Evolutionary conservation across 164 flowering plant genomes (phyloP), one percentile per base, ranked within the genome.

Genomic region (Vitis rotundifolia): DNA sequence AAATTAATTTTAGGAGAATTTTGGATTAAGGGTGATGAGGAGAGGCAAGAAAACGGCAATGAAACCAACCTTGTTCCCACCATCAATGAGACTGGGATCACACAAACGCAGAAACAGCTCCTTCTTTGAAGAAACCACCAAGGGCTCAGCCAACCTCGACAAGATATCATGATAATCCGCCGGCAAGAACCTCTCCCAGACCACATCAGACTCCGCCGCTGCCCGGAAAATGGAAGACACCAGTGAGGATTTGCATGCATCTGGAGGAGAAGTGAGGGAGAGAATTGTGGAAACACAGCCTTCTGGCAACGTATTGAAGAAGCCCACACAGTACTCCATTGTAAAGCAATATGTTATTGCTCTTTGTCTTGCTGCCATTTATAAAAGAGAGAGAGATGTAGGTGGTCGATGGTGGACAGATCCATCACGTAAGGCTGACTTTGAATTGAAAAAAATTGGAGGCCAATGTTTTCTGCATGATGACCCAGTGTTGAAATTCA

Each of bases 101-200:
- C 79, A 82, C 1, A 82, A 83, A 3, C 8, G 47, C 58, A 69
- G 66, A 61, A 70, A 85, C 10, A 83, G 79, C 71, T 85, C 73
- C 29, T 81, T 85, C 80, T 79, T 82, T 2, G 84, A 75, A 7
- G 78, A 54, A 29, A 67, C 72, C 10, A 5, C 10, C 1, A 72
- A 8, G 2, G 77, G 64, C 29, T 60, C 16, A 29, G 50, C 62
- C 0, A 64, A 59, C 8, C 63, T 61, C 0, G 79, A 66, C 18
- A 81, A 16, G 18, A 85, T 69, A 0, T 76, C 61, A 2, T 16
- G 28, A 61, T 68, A 80, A 73, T 86, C 80, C 0, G 75, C 31
- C 19, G 86, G 86, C 47, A 80, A 71, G 53, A 86, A 86, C 9
- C 51, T 76, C 50, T 70, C 80, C 86, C 89, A 86, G 1, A 82